Evolutionary conservation across 2,329 filamentous ascomycete species (phyloP).

Genomic region (Penicillium janthinellum): DNA sequence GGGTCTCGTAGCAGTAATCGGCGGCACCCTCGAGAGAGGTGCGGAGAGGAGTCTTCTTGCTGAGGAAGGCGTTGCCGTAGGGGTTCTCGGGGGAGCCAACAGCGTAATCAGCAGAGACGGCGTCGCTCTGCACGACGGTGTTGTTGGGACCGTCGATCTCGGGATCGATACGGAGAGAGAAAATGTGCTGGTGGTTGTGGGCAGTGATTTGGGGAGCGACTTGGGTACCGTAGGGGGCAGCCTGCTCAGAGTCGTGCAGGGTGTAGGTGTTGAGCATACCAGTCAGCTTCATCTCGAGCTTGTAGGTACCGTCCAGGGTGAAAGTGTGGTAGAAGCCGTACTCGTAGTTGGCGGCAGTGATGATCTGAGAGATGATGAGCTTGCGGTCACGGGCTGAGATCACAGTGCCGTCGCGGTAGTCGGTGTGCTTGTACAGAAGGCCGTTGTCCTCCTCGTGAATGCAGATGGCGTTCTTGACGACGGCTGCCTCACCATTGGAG

Average conservation of each 20-base stretch:
- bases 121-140: slow-evolving; percentile 62
- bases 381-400: slow-evolving; percentile 84
- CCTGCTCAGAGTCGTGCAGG: slow-evolving; percentile 75
- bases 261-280: slow-evolving; percentile 89
- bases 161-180: slow-evolving; percentile 82
- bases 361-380: slow-evolving; percentile 83
- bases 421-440: slow-evolving; percentile 70
- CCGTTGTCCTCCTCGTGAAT: slow-evolving; percentile 37
- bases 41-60: slow-evolving; percentile 44
- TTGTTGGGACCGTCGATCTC: slow-evolving; percentile 83
- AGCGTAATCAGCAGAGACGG: slow-evolving; percentile 52
- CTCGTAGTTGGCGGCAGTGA: slow-evolving; percentile 93
- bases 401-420: slow-evolving; percentile 83
- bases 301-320: slow-evolving; percentile 85
- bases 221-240: slow-evolving; percentile 82
- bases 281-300: slow-evolving; percentile 85
- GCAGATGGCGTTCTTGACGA: slow-evolving; percentile 32
- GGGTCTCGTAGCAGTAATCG: slow-evolving; percentile 55
- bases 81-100: slow-evolving; percentile 68
- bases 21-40: slow-evolving; percentile 52
- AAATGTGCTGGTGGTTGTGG: slow-evolving; percentile 92
- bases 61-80: slow-evolving; percentile 64
- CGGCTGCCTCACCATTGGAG: slow-evolving; percentile 26
- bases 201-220: slow-evolving; percentile 87
- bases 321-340: slow-evolving; percentile 85